Percentiles rank a stretch among this genome's conserved stretches.
Evolutionary conservation across 106 monocot species (phyloP).

Genomic region (Acorus calamus): DNA sequence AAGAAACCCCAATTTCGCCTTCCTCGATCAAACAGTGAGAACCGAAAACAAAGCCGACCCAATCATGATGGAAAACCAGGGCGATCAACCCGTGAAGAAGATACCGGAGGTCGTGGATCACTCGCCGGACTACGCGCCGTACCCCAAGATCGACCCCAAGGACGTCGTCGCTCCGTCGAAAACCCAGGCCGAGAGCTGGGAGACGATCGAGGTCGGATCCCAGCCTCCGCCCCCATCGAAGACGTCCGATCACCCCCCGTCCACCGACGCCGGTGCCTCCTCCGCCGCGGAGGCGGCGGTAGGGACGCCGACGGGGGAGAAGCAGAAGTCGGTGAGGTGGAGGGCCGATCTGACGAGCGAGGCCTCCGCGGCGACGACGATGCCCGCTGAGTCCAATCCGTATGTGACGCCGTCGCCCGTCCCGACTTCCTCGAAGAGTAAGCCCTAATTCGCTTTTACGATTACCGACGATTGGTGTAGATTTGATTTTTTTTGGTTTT

Average conservation of each 20-base stretch:
- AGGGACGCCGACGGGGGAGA: neutral
- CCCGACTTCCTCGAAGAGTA: constrained; percentile 17
- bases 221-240: too few species aligned
- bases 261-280: neutral
- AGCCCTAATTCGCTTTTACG: neutral
- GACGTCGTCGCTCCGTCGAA: neutral
- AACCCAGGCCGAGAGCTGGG: too few species aligned
- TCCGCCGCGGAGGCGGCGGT: neutral
- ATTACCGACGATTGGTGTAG: neutral
- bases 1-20: too few species aligned
- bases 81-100: neutral
- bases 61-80: too few species aligned
- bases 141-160: constrained; percentile 15
- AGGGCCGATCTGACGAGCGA: constrained; percentile 5
- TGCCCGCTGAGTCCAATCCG: constrained; percentile 30
- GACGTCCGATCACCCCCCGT: neutral
- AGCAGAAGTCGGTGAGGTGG: neutral
- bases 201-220: too few species aligned
- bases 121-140: constrained; percentile 12
- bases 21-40: too few species aligned
- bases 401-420: constrained; percentile 26
- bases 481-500: neutral
- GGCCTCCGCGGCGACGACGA: neutral
- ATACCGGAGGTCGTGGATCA: constrained; percentile 1
- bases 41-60: too few species aligned